Evolutionary conservation across 805 yeast species (phyloP).

Genomic region (Saturnispora quitensis): DNA sequence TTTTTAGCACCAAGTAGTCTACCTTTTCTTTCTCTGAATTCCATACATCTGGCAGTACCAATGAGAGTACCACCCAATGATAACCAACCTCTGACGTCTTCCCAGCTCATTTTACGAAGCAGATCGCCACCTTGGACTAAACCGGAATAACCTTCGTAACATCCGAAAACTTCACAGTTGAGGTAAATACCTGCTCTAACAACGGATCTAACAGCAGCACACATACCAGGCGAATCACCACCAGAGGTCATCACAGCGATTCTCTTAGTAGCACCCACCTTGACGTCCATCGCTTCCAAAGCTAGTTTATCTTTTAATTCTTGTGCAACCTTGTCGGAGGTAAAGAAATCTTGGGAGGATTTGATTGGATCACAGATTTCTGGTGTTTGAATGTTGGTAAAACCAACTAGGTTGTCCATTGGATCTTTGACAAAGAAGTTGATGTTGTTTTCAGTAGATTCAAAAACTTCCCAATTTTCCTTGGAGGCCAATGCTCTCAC

Average conservation of each 20-base stretch:
- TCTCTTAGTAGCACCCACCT: constrained; percentile 15
- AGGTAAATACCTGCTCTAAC: constrained; percentile 83
- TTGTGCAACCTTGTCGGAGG: constrained; percentile 3
- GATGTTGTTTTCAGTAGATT: constrained; percentile 12
- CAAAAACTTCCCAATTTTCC: constrained; percentile 16
- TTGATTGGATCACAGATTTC: background rate
- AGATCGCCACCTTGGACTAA: constrained; percentile 74
- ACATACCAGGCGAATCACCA: constrained; percentile 99
- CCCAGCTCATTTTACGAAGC: constrained; percentile 79
- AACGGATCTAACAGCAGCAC: constrained; percentile 90
- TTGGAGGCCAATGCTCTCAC: constrained; percentile 17
- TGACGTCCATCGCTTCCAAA: background rate
- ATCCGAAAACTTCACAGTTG: constrained; percentile 85
- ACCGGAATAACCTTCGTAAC: constrained; percentile 93
- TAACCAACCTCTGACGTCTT: constrained; percentile 89
- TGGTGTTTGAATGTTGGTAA: constrained; percentile 34
- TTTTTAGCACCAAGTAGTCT: constrained; percentile 77
- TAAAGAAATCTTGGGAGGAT: constrained; percentile 10
- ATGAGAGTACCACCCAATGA: constrained; percentile 91
- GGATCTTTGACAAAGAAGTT: constrained; percentile 46
- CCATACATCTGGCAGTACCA: constrained; percentile 91
- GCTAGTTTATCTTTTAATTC: background rate
- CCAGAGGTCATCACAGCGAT: constrained; percentile 98
- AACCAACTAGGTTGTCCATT: constrained; percentile 51
- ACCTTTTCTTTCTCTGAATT: constrained; percentile 78